These are phyloP conservation scores for Trichothecium sympodiale DNA, from an alignment of 2,329 filamentous ascomycete genomes.

Conservation along the genomic window DNA sequence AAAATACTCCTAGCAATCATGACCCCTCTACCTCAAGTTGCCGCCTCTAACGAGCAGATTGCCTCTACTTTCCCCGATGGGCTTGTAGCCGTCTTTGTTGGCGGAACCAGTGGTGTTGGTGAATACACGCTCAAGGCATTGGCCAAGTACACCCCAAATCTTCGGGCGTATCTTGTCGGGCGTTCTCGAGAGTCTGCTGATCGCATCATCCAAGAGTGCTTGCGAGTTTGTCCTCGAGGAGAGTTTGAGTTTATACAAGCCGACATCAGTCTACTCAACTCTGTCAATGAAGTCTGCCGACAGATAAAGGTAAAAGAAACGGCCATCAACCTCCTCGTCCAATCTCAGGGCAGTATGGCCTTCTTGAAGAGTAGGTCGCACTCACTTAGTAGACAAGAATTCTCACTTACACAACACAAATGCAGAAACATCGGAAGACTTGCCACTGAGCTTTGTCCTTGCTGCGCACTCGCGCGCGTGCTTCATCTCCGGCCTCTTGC, in stretches of 20 bases:
- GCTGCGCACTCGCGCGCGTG: not conserved
- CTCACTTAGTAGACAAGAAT: no score
- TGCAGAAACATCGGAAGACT: no score
- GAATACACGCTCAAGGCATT: conserved; percentile 33
- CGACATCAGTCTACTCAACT: conserved; percentile 34
- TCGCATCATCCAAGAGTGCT: conserved; percentile 29
- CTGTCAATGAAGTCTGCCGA: conserved; percentile 35
- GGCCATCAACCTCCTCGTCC: conserved; percentile 41
- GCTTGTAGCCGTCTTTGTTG: conserved; percentile 37
- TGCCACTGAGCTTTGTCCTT: no score
- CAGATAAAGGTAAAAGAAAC: conserved; percentile 38
- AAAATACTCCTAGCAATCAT: conserved; percentile 10
- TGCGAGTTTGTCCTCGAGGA: conserved; percentile 29
- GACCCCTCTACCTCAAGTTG: conserved; percentile 19
- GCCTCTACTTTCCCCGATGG: conserved; percentile 19
- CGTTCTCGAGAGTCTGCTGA: conserved; percentile 27
- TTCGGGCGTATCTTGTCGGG: conserved; percentile 36
- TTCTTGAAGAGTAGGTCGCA: no score
- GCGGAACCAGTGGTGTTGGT: conserved; percentile 39
- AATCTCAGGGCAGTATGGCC: not conserved
- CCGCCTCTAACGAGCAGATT: conserved; percentile 22
- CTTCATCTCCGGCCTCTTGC: conserved; percentile 5
- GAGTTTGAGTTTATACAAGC: conserved; percentile 31
- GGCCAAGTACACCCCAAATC: conserved; percentile 24
- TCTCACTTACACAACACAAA: no score